Conservation (phyloP, 2,329 filamentous ascomycete genomes). For the Macrophomina tecta region DNA sequence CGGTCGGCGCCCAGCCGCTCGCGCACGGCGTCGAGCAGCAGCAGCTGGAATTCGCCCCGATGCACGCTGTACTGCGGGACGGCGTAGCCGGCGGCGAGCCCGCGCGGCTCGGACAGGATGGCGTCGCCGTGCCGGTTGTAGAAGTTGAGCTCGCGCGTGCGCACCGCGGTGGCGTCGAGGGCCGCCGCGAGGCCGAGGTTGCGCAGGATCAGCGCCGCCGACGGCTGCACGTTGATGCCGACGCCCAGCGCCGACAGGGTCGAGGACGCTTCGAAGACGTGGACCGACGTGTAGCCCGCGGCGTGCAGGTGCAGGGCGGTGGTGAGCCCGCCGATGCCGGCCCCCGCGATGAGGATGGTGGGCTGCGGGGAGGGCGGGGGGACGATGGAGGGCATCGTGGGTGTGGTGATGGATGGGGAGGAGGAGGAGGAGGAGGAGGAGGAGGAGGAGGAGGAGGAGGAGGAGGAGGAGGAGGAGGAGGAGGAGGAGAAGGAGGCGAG, state of each 20-base stretch:
- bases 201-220: conserved; percentile 52
- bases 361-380: not conserved
- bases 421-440: not conserved
- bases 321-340: conserved; percentile 69
- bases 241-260: conserved; percentile 53
- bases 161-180: conserved; percentile 48
- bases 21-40: conserved; percentile 50
- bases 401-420: not conserved
- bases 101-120: conserved; percentile 52
- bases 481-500: not conserved
- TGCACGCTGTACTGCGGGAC: conserved; percentile 55
- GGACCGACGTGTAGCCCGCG: conserved; percentile 45
- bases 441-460: not conserved
- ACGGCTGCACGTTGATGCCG: conserved; percentile 56
- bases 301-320: conserved; percentile 64
- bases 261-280: conserved; percentile 51
- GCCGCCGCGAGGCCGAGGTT: conserved; percentile 51
- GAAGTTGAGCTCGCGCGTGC: conserved; percentile 53
- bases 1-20: conserved; percentile 48
- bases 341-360: conserved; percentile 63
- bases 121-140: conserved; percentile 53
- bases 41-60: conserved; percentile 54
- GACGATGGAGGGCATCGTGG: conserved; percentile 1
- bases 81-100: conserved; percentile 49
- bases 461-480: not conserved